Percentiles rank a stretch among this genome's conserved stretches.
Evolutionary conservation across 1,284 basidiomycete species (phyloP).

Genomic region (Exobasidium rhododendri): DNA sequence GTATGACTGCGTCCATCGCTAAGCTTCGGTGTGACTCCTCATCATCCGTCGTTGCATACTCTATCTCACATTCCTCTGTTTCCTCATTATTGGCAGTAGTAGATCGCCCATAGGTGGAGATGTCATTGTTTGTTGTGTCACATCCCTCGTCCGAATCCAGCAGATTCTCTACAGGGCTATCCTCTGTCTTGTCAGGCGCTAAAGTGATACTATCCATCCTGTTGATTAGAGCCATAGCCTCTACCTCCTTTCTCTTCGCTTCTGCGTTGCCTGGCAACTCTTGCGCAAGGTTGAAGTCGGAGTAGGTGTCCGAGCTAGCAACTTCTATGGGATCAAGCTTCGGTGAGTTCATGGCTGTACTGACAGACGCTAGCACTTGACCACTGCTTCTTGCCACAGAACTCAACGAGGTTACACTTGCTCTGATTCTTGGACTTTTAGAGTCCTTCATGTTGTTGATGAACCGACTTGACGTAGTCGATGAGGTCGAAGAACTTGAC

Average conservation of each 20-base stretch:
- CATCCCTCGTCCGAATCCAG: no score
- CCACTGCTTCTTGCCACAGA: neutral
- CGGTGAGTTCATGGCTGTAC: neutral
- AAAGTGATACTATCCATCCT: no score
- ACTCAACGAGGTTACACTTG: neutral
- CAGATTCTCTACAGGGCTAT: neutral
- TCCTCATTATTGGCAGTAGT: no score
- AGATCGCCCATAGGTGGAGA: neutral
- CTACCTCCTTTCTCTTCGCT: conserved; percentile 13
- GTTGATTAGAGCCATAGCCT: conserved; percentile 9
- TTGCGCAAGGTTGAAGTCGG: neutral
- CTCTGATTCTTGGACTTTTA: neutral
- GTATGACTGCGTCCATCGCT: no score
- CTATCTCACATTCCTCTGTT: neutral
- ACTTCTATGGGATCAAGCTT: neutral
- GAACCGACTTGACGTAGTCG: neutral
- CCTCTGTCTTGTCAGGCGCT: no score
- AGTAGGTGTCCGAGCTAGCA: neutral
- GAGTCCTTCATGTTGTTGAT: neutral
- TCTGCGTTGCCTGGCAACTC: conserved; percentile 14
- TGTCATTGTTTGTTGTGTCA: neutral
- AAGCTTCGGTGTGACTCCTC: neutral
- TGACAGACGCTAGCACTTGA: neutral
- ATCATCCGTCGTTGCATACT: neutral
- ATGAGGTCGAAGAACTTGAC: conserved; percentile 4